Conservation (phyloP, 2,329 filamentous ascomycete species). For the Exophiala dermatitidis region DNA sequence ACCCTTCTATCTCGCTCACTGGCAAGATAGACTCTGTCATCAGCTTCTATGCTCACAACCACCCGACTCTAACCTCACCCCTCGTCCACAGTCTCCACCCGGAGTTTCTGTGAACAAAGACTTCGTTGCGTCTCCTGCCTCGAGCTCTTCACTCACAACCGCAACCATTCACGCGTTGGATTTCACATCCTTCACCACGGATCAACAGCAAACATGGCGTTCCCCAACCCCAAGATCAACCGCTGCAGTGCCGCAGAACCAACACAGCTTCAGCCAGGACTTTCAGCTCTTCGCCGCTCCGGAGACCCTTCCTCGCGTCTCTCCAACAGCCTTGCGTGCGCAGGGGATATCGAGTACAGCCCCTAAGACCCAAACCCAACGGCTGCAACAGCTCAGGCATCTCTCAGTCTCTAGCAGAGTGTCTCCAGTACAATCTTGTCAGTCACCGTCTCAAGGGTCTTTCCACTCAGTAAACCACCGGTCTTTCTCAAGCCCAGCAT, state of each 20-base stretch:
- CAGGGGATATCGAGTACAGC: slow-evolving; percentile 30
- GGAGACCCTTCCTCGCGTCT: slow-evolving; percentile 20
- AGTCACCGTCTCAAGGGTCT: slow-evolving; percentile 19
- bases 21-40: slow-evolving; percentile 29
- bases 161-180: slow-evolving; percentile 32
- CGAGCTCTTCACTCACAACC: slow-evolving; percentile 27
- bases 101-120: slow-evolving; percentile 30
- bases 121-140: slow-evolving; percentile 26
- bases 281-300: slow-evolving; percentile 32
- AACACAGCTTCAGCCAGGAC: slow-evolving; percentile 29
- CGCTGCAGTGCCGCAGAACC: slow-evolving; percentile 28
- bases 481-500: slow-evolving; percentile 25
- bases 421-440: slow-evolving; percentile 23
- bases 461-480: slow-evolving; percentile 23
- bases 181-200: slow-evolving; percentile 34
- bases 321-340: slow-evolving; percentile 27
- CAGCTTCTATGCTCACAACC: slow-evolving; percentile 8
- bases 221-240: slow-evolving; percentile 30
- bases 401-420: slow-evolving; percentile 26
- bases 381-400: slow-evolving; percentile 23
- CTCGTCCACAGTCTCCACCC: slow-evolving; percentile 29
- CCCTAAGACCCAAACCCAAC: slow-evolving; percentile 26
- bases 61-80: slow-evolving; percentile 26
- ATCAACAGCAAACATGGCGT: slow-evolving; percentile 33
- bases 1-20: slow-evolving; percentile 26